Base-by-base conservation (phyloP, 1,139 yeast species). In the Protomyces macrosporus region DNA sequence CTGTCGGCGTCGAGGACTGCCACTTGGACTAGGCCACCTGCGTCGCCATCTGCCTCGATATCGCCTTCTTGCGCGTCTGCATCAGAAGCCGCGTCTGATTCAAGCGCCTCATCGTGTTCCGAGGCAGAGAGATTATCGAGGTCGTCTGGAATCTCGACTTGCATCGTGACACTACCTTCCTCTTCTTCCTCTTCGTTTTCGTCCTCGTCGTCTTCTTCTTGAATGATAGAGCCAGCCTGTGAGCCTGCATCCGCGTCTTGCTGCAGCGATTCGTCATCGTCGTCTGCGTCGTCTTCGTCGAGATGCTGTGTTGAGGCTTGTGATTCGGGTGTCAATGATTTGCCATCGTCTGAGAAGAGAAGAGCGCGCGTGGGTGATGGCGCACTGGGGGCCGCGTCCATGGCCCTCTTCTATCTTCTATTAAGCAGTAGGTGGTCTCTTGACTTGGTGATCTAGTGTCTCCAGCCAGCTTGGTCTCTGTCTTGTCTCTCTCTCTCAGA, bases 301-400 rank as follows among this genome's bases (percentile, higher is more conserved):
- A 58, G 42, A 12, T 35, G 62, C 42, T 58, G 56, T 7, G 62
- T 58, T n/a, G 53, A 55, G 16, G 62, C 62, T 45, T 58, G 56
- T n/a, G 62, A 58, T 5, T 58, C 62, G n/a, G 62, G 62, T 10
- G 62, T 58, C 35, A 58, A 35, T 12, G 56, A 51, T 34, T 55
- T 36, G 52, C 62, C 62, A 40, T 58, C 62, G 30, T 58, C 62
- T 6, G 62, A 58, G 12, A 58, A 51, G 39, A 55, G 56, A 6
- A 55, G 36, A 12, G 55, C 61, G 32, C 39, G 50, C 33, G 51
- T 48, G 7, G 53, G 53, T 14, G 37, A 34, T 12, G 23, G 9
- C 7, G 53, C 23, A 6, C 34, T 14, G 4, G 51, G 30, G 33
- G 16, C 6, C 37, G 5, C 37, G 14, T 34, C 37, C 37, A 33